Conservation (phyloP, 805 yeast species). For the Scheffersomyces ergatensis region DNA sequence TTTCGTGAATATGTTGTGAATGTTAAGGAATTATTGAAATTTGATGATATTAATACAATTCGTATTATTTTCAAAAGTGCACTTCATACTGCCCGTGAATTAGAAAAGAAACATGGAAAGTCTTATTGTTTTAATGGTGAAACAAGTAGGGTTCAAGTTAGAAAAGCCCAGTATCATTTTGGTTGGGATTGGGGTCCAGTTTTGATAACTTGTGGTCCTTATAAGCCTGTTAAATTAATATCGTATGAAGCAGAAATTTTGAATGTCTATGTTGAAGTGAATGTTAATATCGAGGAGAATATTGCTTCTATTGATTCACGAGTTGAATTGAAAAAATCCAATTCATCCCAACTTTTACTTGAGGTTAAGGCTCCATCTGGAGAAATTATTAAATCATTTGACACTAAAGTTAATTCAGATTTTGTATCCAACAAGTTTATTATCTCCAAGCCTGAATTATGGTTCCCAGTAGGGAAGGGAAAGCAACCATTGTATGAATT, state of each 20-base stretch:
- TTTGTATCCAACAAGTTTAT: slow-evolving; percentile 1
- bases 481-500: slow-evolving; percentile 29
- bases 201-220: slow-evolving; percentile 45
- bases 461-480: slow-evolving; percentile 44
- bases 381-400: not conserved
- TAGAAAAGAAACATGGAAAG: slow-evolving; percentile 28
- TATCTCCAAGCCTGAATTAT: slow-evolving; percentile 28
- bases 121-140: slow-evolving; percentile 41
- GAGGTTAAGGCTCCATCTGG: slow-evolving; percentile 13
- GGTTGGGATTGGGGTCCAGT: slow-evolving; percentile 62
- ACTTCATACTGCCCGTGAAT: slow-evolving; percentile 24
- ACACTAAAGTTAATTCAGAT: not conserved
- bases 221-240: slow-evolving; percentile 31
- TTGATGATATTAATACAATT: slow-evolving; percentile 24
- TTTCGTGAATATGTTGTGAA: slow-evolving; percentile 32
- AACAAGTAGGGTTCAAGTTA: slow-evolving; percentile 37
- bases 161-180: slow-evolving; percentile 54
- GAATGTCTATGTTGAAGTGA: slow-evolving; percentile 14
- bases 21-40: slow-evolving; percentile 14
- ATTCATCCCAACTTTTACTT: slow-evolving; percentile 1
- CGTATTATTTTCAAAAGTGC: slow-evolving; percentile 39
- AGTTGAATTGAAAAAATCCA: not conserved
- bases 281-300: slow-evolving; percentile 4
- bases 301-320: slow-evolving; percentile 10
- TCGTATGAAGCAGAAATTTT: slow-evolving; percentile 12